These are phyloP conservation scores for Ogataea trehalophila DNA, from an alignment of 805 yeast species.

Conservation along the genomic window DNA sequence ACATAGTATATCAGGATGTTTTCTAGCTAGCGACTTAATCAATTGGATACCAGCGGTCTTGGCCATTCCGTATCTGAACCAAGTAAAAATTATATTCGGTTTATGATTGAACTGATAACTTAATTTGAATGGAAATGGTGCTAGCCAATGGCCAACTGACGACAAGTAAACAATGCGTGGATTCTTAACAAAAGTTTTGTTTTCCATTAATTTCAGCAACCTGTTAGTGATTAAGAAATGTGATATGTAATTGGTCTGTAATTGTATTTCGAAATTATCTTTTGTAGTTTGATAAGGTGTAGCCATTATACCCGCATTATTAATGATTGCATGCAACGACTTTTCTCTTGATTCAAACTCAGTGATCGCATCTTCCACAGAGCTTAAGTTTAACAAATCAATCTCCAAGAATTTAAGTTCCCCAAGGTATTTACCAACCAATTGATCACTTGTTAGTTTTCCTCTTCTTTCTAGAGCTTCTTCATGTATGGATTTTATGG, in stretches of 20 bases:
- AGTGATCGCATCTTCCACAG: conserved; percentile 46
- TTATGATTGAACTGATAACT: conserved; percentile 45
- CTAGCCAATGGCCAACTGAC: conserved; percentile 60
- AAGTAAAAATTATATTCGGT: conserved; percentile 69
- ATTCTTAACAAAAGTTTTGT: conserved; percentile 19
- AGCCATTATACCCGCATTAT: conserved; percentile 81
- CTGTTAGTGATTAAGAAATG: conserved; percentile 67
- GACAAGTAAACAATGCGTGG: conserved; percentile 61
- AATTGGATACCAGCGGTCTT: conserved; percentile 77
- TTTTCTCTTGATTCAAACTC: conserved; percentile 43
- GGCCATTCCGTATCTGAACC: conserved; percentile 74
- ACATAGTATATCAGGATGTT: conserved; percentile 61
- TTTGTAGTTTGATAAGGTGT: conserved; percentile 58
- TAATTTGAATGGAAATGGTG: conserved; percentile 43
- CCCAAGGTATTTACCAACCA: conserved; percentile 37
- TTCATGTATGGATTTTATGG: conserved; percentile 48
- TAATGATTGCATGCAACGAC: conserved; percentile 55
- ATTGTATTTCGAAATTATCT: conserved; percentile 70
- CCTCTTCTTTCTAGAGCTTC: conserved; percentile 43
- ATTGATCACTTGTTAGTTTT: conserved; percentile 15
- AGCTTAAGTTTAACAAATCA: conserved; percentile 47
- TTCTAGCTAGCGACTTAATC: conserved; percentile 55
- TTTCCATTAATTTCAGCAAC: conserved; percentile 49
- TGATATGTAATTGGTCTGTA: conserved; percentile 73
- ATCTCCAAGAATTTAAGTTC: conserved; percentile 46